phyloP scores from a whole-genome alignment of 2,329 filamentous ascomycete genomes.

The Claviceps pazoutovae region DNA sequence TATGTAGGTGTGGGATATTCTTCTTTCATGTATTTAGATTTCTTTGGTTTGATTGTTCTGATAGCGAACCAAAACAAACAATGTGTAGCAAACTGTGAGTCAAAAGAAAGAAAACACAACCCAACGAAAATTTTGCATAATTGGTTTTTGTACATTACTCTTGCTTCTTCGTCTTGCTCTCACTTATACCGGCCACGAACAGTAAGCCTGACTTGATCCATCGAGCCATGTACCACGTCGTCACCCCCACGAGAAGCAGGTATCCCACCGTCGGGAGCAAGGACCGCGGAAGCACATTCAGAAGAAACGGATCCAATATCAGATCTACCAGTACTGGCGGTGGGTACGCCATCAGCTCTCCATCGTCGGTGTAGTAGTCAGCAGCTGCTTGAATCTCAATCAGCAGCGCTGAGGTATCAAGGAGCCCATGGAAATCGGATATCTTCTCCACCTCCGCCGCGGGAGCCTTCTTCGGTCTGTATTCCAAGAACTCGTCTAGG shows the following conservation, averaged over 20 bases:
- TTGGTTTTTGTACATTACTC: constrained; percentile 11
- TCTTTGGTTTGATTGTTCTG: not conserved
- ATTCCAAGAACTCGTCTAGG: constrained; percentile 46
- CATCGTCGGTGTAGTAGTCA: constrained; percentile 70
- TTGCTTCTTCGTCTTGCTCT: constrained; percentile 23
- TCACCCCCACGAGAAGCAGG: constrained; percentile 45
- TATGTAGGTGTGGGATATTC: not conserved
- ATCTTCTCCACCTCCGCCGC: not conserved
- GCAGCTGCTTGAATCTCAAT: constrained; percentile 64
- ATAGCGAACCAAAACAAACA: not conserved
- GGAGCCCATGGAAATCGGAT: not conserved
- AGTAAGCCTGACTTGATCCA: constrained; percentile 16
- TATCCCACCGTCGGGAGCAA: constrained; percentile 60
- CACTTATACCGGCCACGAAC: constrained; percentile 13
- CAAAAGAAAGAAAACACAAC: not conserved
- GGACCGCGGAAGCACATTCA: constrained; percentile 68
- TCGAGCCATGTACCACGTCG: constrained; percentile 30
- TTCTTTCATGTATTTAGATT: constrained; percentile 5
- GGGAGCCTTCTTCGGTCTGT: constrained; percentile 23
- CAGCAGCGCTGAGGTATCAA: constrained; percentile 41
- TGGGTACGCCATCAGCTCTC: constrained; percentile 58
- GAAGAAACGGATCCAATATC: constrained; percentile 74
- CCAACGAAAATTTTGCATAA: not conserved
- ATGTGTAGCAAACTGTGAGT: not conserved
- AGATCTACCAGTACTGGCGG: constrained; percentile 64